These are phyloP conservation scores for Yamadazyma phyllophila DNA, from an alignment of 805 yeast genomes.

Conservation along the genomic window DNA sequence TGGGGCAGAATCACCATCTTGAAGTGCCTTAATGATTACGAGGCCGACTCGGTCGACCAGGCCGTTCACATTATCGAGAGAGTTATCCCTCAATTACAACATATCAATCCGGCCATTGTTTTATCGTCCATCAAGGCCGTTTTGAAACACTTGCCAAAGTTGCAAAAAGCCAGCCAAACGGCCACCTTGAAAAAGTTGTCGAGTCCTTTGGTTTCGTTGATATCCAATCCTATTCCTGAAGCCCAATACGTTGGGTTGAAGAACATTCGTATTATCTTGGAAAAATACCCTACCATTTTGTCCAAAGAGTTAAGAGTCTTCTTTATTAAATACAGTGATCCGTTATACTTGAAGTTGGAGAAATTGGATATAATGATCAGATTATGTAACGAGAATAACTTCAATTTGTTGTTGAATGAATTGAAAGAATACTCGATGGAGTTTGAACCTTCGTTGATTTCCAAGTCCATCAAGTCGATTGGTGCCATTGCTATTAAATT, in stretches of 20 bases:
- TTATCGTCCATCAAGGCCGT: constrained; percentile 80
- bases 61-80: constrained; percentile 85
- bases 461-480: constrained; percentile 61
- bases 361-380: constrained; percentile 74
- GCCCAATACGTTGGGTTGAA: constrained; percentile 91
- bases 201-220: constrained; percentile 83
- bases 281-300: constrained; percentile 79
- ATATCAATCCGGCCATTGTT: constrained; percentile 94
- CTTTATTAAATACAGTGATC: constrained; percentile 84
- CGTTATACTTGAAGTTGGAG: constrained; percentile 73
- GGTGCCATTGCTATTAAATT: constrained; percentile 71
- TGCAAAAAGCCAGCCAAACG: constrained; percentile 33
- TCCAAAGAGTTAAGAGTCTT: constrained; percentile 82
- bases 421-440: constrained; percentile 81
- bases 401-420: constrained; percentile 61
- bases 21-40: constrained; percentile 73
- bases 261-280: constrained; percentile 85
- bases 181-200: constrained; percentile 64
- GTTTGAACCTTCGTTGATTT: constrained; percentile 75
- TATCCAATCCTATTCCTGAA: constrained; percentile 82
- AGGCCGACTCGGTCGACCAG: constrained; percentile 55
- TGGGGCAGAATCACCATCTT: constrained; percentile 96
- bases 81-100: constrained; percentile 92
- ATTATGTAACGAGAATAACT: constrained; percentile 59
- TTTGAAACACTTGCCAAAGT: constrained; percentile 58